Evolutionary conservation across 306 rosid species (phyloP), one percentile per base, ranked within the genome.

Genomic region (Arachis stenosperma): DNA sequence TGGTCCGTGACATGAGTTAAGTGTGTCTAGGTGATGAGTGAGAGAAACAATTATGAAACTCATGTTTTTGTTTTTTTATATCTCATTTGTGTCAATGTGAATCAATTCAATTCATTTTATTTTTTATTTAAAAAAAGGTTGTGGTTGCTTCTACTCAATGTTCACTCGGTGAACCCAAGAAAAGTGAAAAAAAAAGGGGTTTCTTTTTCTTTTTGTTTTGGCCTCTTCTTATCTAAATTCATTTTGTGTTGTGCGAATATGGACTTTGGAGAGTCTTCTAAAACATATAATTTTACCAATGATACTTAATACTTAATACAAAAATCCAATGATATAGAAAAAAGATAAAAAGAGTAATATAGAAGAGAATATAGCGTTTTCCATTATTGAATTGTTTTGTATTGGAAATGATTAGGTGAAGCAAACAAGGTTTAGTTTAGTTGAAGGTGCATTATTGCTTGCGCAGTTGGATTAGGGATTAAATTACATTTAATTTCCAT

Each of bases 1-100:
- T 56, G 54, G 55, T 33, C 77, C 82, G 77, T 78, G 82, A 82
- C 59, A 12, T 15, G 3, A 60, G 22, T 46, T 61, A 5, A 29
- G 76, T 53, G 75, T 78, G 71, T 61, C 48, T 6, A 75, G 59
- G 2, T 48, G 51, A 65, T 48, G 22, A 67, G 65, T 51, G 67
- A 52, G 22, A 8, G 50, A 8, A 39, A 30, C 78, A 44, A 74
- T 70, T 75, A 65, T 59, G 70, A 60, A 65, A 61, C 30, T 47
- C 78, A 62, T 78, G 69, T 33, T 64, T 33, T 64, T 62, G 8
- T 39, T 56, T 27, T 14, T 13, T 22, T 71, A 11, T 3, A 2
- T 52, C 5, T 33, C n/a, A n/a, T n/a, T n/a, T n/a, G n/a, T n/a
- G n/a, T n/a, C n/a, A n/a, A n/a, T n/a, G n/a, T n/a, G n/a, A n/a